A percentile compares a stretch with the other conserved stretches of the same genome.
phyloP scores from a whole-genome alignment of 306 rosid genomes.

The Betula pendula region DNA sequence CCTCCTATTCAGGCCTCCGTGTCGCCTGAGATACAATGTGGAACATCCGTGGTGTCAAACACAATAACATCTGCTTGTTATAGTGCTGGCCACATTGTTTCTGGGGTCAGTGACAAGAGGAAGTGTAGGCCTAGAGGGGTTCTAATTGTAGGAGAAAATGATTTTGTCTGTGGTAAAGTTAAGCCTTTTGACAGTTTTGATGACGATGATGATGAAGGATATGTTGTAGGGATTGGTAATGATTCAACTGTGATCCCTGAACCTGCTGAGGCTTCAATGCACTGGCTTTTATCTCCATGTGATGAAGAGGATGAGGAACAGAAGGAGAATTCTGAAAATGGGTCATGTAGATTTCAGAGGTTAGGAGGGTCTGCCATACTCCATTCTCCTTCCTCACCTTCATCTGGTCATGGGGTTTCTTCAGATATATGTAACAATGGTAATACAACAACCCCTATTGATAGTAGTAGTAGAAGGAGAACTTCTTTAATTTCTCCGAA shows the following conservation, averaged over 20 bases:
- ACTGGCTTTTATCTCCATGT: slow-evolving; percentile 68
- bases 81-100: slow-evolving; percentile 77
- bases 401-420: slow-evolving; percentile 34
- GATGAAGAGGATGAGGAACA: slow-evolving; percentile 48
- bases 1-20: slow-evolving; percentile 74
- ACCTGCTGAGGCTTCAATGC: slow-evolving; percentile 79
- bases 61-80: slow-evolving; percentile 62
- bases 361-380: slow-evolving; percentile 36
- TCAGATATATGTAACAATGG: slow-evolving; percentile 41
- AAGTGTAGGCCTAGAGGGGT: slow-evolving; percentile 86
- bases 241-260: slow-evolving; percentile 50
- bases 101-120: slow-evolving; percentile 80
- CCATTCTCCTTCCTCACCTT: slow-evolving; percentile 45
- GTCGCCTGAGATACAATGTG: slow-evolving; percentile 81
- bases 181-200: slow-evolving; percentile 39
- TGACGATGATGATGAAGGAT: slow-evolving; percentile 30
- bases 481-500: slow-evolving; percentile 40
- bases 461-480: slow-evolving; percentile 26
- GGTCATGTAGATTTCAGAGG: slow-evolving; percentile 17
- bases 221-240: slow-evolving; percentile 11
- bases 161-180: slow-evolving; percentile 37
- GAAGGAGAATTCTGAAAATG: slow-evolving; percentile 33
- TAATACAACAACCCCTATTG: slow-evolving; percentile 30
- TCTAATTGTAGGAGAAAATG: slow-evolving; percentile 57
- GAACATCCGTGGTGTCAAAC: slow-evolving; percentile 47